Conservation (phyloP, 179 eudicot species). For the Beta macrorhiza region DNA sequence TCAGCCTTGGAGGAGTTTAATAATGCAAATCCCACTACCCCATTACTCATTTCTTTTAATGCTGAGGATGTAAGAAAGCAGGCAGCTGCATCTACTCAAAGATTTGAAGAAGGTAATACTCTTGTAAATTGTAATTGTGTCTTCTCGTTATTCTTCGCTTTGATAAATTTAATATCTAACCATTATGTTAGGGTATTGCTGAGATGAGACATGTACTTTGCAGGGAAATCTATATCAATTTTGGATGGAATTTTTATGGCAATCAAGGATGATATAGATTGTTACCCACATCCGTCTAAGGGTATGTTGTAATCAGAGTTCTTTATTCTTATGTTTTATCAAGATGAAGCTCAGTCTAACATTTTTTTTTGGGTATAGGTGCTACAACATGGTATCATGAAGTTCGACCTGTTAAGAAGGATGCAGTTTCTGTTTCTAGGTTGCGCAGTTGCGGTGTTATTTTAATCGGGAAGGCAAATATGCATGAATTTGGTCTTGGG, state of each 20-base stretch:
- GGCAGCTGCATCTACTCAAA: conserved; percentile 85
- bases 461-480: conserved; percentile 94
- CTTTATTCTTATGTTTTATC: not conserved
- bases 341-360: conserved; percentile 11
- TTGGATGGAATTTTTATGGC: conserved; percentile 92
- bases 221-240: conserved; percentile 78
- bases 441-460: conserved; percentile 88
- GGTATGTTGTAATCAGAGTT: conserved; percentile 36
- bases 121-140: conserved; percentile 15
- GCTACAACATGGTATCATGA: conserved; percentile 88
- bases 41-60: conserved; percentile 71
- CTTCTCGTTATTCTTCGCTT: conserved; percentile 10
- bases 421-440: conserved; percentile 77
- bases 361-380: conserved; percentile 44
- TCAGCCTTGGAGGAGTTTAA: conserved; percentile 77
- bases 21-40: conserved; percentile 59
- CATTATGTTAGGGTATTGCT: not conserved
- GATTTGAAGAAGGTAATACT: conserved; percentile 82
- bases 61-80: conserved; percentile 81
- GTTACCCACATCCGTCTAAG: conserved; percentile 76
- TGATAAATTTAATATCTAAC: not conserved
- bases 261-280: conserved; percentile 95
- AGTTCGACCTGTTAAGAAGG: conserved; percentile 68
- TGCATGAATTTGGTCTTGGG: conserved; percentile 96
- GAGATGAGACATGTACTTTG: conserved; percentile 28